These are phyloP conservation scores for Russula foetens DNA, from an alignment of 768 basidiomycete genomes.

Conservation along the genomic window DNA sequence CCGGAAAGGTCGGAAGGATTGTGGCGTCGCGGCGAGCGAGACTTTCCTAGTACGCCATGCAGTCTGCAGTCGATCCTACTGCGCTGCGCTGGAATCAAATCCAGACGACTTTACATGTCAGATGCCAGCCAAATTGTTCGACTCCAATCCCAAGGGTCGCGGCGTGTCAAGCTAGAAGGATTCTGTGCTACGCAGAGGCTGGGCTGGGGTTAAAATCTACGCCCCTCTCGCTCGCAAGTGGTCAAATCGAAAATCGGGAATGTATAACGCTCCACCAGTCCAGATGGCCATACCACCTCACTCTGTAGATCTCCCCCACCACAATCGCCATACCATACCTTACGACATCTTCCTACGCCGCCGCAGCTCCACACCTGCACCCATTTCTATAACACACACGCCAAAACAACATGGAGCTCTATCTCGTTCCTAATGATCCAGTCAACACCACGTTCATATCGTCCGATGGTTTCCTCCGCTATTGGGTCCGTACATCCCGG, in stretches of 20 bases:
- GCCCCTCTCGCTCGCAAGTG: background rate
- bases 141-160: too few species aligned
- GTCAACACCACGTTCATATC: conserved; percentile 43
- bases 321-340: background rate
- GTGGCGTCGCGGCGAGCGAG: too few species aligned
- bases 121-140: too few species aligned
- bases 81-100: too few species aligned
- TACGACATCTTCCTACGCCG: background rate
- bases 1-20: background rate
- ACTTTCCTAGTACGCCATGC: too few species aligned
- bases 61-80: too few species aligned
- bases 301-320: conserved; percentile 1
- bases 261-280: background rate
- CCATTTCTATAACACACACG: background rate
- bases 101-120: too few species aligned
- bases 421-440: conserved; percentile 44
- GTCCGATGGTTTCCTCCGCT: conserved; percentile 42
- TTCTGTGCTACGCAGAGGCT: background rate
- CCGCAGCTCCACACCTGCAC: conserved; percentile 11
- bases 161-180: background rate
- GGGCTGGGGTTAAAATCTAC: background rate
- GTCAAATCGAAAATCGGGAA: conserved; percentile 5
- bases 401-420: conserved; percentile 37
- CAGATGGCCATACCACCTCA: background rate
- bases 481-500: conserved; percentile 35